A percentile compares a stretch with the other conserved stretches of the same genome.
phyloP scores from a whole-genome alignment of 805 yeast genomes.

The Saccharomycopsis fodiens region DNA sequence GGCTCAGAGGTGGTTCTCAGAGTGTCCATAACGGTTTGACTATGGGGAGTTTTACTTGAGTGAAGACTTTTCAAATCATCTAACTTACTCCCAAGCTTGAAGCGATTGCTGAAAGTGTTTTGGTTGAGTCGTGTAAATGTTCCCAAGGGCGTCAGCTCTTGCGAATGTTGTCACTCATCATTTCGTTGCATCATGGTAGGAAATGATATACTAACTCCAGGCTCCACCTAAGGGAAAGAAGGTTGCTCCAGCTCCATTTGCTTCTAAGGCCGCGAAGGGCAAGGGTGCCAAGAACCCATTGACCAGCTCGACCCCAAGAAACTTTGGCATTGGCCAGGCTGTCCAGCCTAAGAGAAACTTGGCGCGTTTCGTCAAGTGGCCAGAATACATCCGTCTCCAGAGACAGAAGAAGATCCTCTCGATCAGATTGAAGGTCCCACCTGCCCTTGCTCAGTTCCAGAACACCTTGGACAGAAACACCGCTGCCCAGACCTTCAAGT shows the following conservation, averaged over 20 bases:
- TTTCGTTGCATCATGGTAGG: slow-evolving; percentile 4
- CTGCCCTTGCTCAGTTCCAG: slow-evolving; percentile 95
- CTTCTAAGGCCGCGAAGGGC: slow-evolving; percentile 56
- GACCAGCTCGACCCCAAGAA: slow-evolving; percentile 82
- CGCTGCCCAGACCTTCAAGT: slow-evolving; percentile 93
- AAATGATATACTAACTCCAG: slow-evolving; percentile 23
- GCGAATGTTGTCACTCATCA: slow-evolving; percentile 1
- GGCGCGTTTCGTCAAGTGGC: slow-evolving; percentile 98
- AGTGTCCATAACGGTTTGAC: no score
- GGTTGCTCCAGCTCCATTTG: slow-evolving; percentile 98
- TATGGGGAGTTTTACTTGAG: no score
- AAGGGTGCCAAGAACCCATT: slow-evolving; percentile 69
- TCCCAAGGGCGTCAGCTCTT: no score
- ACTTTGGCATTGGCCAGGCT: slow-evolving; percentile 94
- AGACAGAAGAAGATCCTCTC: slow-evolving; percentile 97
- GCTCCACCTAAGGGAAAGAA: slow-evolving; percentile 55
- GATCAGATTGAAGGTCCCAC: slow-evolving; percentile 98
- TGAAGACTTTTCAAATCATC: no score
- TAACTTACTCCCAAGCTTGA: no score
- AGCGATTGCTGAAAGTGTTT: no score
- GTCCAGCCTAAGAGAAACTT: slow-evolving; percentile 94
- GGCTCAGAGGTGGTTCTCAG: no score
- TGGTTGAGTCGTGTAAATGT: no score
- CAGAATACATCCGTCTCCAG: slow-evolving; percentile 95
- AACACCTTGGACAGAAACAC: slow-evolving; percentile 97